Percentiles rank a stretch among this genome's conserved stretches.
Conservation (phyloP, 108 stramenopile species). For the Stephanodiscus triporus region DNA sequence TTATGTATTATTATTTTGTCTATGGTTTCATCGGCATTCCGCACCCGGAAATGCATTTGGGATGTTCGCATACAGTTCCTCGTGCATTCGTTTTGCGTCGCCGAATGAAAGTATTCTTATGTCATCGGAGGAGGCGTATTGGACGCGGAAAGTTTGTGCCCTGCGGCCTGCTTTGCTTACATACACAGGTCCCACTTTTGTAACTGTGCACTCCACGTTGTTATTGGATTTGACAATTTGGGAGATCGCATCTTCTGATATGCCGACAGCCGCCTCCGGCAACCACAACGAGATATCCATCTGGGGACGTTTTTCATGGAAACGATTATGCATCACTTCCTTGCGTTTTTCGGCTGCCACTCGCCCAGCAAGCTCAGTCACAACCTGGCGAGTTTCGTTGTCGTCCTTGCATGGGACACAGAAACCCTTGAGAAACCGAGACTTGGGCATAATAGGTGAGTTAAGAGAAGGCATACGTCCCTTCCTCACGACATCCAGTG, state of each 20-base stretch:
- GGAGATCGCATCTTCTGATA: slow-evolving; percentile 17
- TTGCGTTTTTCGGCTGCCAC: slow-evolving; percentile 48
- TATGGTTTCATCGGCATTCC: slow-evolving; percentile 49
- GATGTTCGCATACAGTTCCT: slow-evolving; percentile 29
- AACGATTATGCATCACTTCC: slow-evolving; percentile 42
- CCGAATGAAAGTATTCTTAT: slow-evolving; percentile 16
- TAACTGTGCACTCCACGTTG: slow-evolving; percentile 6
- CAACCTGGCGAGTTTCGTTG: background rate
- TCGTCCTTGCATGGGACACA: slow-evolving; percentile 57
- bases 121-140: slow-evolving; percentile 42
- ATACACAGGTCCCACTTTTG: slow-evolving; percentile 27
- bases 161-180: slow-evolving; percentile 33
- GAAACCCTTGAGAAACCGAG: slow-evolving; percentile 43
- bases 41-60: slow-evolving; percentile 51
- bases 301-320: slow-evolving; percentile 27
- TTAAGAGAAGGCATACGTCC: slow-evolving; percentile 34
- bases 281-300: slow-evolving; percentile 52
- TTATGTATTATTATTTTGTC: too few species aligned
- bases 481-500: background rate
- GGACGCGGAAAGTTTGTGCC: slow-evolving; percentile 46
- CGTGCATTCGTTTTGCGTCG: slow-evolving; percentile 50
- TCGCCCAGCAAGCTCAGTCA: slow-evolving; percentile 50
- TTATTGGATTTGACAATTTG: slow-evolving; percentile 2
- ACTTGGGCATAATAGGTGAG: slow-evolving; percentile 23
- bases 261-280: slow-evolving; percentile 10